Base-by-base conservation (phyloP, 495 filamentous ascomycete species). In the Apiosordaria backusii region DNA sequence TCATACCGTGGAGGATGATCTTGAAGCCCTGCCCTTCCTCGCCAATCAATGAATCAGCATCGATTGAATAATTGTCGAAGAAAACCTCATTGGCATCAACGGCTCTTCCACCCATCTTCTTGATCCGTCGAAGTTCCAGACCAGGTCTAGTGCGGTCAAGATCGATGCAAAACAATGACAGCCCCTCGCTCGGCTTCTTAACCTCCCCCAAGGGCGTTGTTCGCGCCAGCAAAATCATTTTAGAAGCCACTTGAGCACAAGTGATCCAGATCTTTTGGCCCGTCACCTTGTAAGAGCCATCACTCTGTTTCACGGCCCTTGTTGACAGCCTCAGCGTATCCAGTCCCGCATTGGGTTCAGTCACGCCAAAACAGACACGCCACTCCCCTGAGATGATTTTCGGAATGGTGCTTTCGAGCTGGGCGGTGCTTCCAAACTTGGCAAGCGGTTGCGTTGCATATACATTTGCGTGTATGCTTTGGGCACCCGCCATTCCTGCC, bases 251-350 rank as follows among this genome's bases (percentile, higher is more conserved):
- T 73, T 93, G 89, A 4, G 90, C 91, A 63, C 84, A 91, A 3
- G 90, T 88, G 52, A 92, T 93, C 90, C 90, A 92, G 67, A 92
- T 92, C 80, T 93, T 93, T 73, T 92, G 90, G 0, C 90, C 90
- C 0, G 84, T 82, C 16, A 94, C 81, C 0, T 74, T 78, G 77
- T 91, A 93, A 21, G 74, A 77, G 25, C 85, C 82, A 2, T 81
- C 80, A 21, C 79, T 65, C 13, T 75, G 76, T 71, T 76, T 86
- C 40, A 68, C 77, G 3, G 87, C 90, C 23, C 77, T 74, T 0
- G 90, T 93, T 57, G 78, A 82, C 10, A 93, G 80, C 63, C 86
- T 84, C 16, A 92, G 78, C 3, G 90, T 93, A 52, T 93, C 89
- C 2, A 93, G 81, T 0, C 91, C 90, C 0, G 90, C 88, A 66